These are phyloP conservation scores for Lyophyllum shimeji DNA, from an alignment of 768 basidiomycete genomes.

Conservation along the genomic window DNA sequence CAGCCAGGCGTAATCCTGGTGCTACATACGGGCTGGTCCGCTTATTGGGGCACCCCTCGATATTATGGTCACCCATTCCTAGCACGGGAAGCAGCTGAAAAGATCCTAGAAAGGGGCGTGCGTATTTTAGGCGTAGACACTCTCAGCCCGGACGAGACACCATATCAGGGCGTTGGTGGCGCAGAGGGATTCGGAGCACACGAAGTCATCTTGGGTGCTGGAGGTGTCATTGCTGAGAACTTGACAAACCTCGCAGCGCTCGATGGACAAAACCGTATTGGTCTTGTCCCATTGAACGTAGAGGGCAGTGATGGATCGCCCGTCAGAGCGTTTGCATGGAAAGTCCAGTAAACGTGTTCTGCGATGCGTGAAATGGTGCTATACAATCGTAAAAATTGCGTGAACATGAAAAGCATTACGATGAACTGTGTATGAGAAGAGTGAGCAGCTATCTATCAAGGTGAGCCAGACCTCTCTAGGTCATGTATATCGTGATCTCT, in stretches of 20 bases:
- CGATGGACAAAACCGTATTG: conserved; percentile 35
- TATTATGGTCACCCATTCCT: conserved; percentile 72
- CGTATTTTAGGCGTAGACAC: conserved; percentile 62
- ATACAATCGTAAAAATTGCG: not conserved
- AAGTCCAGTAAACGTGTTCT: not conserved
- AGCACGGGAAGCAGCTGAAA: conserved; percentile 46
- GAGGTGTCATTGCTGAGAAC: conserved; percentile 72
- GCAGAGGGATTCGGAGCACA: conserved; percentile 53
- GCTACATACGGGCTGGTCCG: conserved; percentile 70
- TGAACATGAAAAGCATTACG: not conserved
- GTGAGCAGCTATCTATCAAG: not conserved
- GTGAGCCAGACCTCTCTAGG: not conserved
- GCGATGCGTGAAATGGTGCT: not conserved
- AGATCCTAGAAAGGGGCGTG: conserved; percentile 51
- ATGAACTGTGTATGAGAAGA: not conserved
- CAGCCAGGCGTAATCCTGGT: conserved; percentile 46
- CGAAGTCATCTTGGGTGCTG: conserved; percentile 55
- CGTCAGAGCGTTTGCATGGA: conserved; percentile 63
- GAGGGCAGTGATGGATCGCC: conserved; percentile 66
- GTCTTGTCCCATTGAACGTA: conserved; percentile 60
- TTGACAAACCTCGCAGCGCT: conserved; percentile 53
- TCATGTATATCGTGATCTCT: conserved; percentile 20
- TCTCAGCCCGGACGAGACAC: conserved; percentile 67
- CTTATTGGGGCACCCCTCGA: conserved; percentile 43
- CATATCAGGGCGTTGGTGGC: conserved; percentile 31